Evolutionary conservation across 2,329 filamentous ascomycete genomes (phyloP).

Genomic region (Orbilia javanica): DNA sequence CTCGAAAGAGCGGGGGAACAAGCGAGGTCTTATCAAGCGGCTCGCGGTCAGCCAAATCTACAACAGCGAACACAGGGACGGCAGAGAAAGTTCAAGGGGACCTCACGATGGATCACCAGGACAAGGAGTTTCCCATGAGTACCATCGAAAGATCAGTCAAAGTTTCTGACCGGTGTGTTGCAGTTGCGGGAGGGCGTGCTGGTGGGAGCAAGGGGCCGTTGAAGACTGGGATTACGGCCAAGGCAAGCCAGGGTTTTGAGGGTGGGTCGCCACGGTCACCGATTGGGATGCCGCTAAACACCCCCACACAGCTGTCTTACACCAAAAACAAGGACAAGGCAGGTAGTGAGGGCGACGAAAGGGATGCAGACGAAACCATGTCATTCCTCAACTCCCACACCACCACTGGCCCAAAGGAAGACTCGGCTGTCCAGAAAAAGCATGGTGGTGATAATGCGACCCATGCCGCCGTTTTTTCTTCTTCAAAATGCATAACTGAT

Average conservation of each 20-base stretch:
- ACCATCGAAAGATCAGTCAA: not conserved
- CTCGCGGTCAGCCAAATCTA: conserved; percentile 3
- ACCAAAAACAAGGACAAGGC: conserved; percentile 40
- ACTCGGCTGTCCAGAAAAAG: conserved; percentile 44
- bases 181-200: conserved; percentile 22
- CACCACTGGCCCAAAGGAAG: conserved; percentile 20
- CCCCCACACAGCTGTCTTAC: conserved; percentile 50
- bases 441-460: conserved; percentile 45
- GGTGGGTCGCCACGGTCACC: conserved; percentile 41
- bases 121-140: not conserved
- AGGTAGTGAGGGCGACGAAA: conserved; percentile 38
- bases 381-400: conserved; percentile 42
- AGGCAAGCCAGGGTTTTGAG: conserved; percentile 36
- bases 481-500: conserved; percentile 52
- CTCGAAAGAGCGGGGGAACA: conserved; percentile 27
- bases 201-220: conserved; percentile 39
- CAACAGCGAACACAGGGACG: conserved; percentile 18
- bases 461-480: conserved; percentile 56
- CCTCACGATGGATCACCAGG: conserved; percentile 29
- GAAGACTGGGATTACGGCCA: conserved; percentile 33
- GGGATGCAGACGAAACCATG: conserved; percentile 22
- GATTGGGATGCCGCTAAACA: conserved; percentile 53
- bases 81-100: conserved; percentile 18
- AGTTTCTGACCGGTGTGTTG: conserved; percentile 38
- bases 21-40: conserved; percentile 20